Evolutionary conservation across 805 yeast genomes (phyloP).

Genomic region (Metschnikowia lachancei): DNA sequence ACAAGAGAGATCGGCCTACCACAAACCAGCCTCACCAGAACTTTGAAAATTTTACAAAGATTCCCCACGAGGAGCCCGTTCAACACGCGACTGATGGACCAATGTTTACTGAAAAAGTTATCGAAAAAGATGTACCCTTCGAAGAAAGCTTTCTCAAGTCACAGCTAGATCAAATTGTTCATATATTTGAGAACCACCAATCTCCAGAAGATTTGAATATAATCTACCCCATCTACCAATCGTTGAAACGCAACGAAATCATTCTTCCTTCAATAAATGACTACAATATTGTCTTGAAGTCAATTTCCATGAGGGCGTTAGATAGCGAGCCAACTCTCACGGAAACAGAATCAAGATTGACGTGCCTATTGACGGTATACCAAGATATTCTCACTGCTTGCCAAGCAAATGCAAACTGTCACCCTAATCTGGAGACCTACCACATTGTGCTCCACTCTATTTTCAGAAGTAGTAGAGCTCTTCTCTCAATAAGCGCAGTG

Average conservation of each 20-base stretch:
- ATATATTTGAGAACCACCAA: conserved; percentile 17
- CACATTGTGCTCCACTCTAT: conserved; percentile 48
- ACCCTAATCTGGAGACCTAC: conserved; percentile 58
- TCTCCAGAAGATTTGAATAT: conserved; percentile 28
- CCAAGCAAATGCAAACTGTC: conserved; percentile 25
- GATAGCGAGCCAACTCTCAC: conserved; percentile 29
- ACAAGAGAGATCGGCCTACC: conserved; percentile 1
- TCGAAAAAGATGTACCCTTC: conserved; percentile 14
- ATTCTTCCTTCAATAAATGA: conserved; percentile 50
- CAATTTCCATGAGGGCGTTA: conserved; percentile 50
- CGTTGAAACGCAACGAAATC: conserved; percentile 35
- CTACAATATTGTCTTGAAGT: conserved; percentile 54
- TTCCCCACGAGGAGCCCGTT: background rate
- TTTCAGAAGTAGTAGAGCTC: conserved; percentile 45
- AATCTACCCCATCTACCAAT: conserved; percentile 42
- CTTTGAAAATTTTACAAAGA: background rate
- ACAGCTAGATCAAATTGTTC: conserved; percentile 23
- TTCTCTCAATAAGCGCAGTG: conserved; percentile 39
- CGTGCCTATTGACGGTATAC: conserved; percentile 61
- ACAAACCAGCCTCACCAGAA: conserved; percentile 1
- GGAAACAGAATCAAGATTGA: conserved; percentile 57
- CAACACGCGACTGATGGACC: background rate
- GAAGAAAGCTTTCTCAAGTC: conserved; percentile 21
- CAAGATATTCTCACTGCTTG: conserved; percentile 52
- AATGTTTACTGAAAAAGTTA: too few species aligned